phyloP scores from a whole-genome alignment of 2,329 filamentous ascomycete species.

The Raffaelea albimanens region DNA sequence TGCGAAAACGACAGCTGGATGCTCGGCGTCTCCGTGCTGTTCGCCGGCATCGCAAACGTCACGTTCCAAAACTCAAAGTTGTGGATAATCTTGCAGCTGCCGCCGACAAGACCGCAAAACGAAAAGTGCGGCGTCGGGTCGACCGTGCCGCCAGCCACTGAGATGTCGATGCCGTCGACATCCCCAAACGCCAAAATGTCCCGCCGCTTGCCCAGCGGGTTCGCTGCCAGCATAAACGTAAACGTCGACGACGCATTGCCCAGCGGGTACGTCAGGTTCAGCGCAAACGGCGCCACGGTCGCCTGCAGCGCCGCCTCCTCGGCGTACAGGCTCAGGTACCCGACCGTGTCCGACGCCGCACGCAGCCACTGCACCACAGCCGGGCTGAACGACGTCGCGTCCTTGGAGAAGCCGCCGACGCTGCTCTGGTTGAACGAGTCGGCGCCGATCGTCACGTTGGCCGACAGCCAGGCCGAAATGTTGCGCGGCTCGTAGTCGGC shows the following conservation, averaged over 20 bases:
- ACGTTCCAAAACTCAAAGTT: slow-evolving; percentile 40
- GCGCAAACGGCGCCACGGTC: slow-evolving; percentile 27
- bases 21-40: slow-evolving; percentile 4
- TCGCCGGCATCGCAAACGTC: slow-evolving; percentile 28
- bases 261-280: slow-evolving; percentile 44
- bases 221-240: slow-evolving; percentile 37
- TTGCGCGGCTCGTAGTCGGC: slow-evolving; percentile 48
- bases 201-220: slow-evolving; percentile 26
- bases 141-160: slow-evolving; percentile 31
- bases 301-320: slow-evolving; percentile 30
- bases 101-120: slow-evolving; percentile 32
- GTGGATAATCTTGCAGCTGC: slow-evolving; percentile 17
- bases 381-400: slow-evolving; percentile 45
- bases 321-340: slow-evolving; percentile 22
- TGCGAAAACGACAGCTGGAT: neutral
- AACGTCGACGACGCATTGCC: slow-evolving; percentile 41
- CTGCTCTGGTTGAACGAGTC: slow-evolving; percentile 47
- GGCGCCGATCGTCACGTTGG: slow-evolving; percentile 49
- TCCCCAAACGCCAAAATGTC: slow-evolving; percentile 37
- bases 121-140: slow-evolving; percentile 27
- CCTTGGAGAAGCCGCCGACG: slow-evolving; percentile 43
- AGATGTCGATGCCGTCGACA: slow-evolving; percentile 36
- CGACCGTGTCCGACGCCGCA: slow-evolving; percentile 23
- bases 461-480: slow-evolving; percentile 47
- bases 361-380: slow-evolving; percentile 48